Evolutionary conservation across 345 rosid species (phyloP).

Genomic region (Gynandropsis gynandra): DNA sequence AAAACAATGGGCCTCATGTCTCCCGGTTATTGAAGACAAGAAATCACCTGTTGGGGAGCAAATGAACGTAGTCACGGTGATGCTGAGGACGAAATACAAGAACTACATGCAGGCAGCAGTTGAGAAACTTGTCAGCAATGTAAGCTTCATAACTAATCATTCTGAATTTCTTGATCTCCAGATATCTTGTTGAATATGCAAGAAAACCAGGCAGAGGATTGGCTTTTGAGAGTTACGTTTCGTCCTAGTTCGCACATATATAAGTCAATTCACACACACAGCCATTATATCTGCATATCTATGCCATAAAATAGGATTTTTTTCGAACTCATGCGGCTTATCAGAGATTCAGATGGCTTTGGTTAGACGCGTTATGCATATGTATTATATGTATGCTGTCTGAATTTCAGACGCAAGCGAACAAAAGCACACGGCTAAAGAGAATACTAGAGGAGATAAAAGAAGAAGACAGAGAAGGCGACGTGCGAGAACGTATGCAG

Average conservation of each 20-base stretch:
- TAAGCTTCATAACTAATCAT: conserved; percentile 27
- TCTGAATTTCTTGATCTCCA: neutral
- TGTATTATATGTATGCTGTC: no score
- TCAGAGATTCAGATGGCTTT: no score
- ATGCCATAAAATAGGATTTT: no score
- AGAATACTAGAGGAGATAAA: conserved; percentile 80
- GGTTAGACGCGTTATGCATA: no score
- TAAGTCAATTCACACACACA: no score
- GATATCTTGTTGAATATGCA: no score
- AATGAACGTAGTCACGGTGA: conserved; percentile 82
- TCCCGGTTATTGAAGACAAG: conserved; percentile 68
- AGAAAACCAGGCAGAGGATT: no score
- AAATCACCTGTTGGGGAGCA: conserved; percentile 75
- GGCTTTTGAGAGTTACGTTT: no score
- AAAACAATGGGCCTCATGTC: conserved; percentile 82
- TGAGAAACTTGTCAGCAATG: conserved; percentile 80
- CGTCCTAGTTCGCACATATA: no score
- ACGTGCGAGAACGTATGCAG: conserved; percentile 89
- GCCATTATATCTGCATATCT: no score
- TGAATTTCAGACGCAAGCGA: conserved; percentile 59
- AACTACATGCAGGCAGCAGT: conserved; percentile 89
- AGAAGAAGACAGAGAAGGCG: conserved; percentile 84
- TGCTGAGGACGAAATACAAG: conserved; percentile 87
- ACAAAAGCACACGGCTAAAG: conserved; percentile 62
- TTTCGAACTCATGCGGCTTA: no score